These are phyloP conservation scores for Aspergillus sparsus DNA, from an alignment of 495 filamentous ascomycete species.

Conservation along the genomic window DNA sequence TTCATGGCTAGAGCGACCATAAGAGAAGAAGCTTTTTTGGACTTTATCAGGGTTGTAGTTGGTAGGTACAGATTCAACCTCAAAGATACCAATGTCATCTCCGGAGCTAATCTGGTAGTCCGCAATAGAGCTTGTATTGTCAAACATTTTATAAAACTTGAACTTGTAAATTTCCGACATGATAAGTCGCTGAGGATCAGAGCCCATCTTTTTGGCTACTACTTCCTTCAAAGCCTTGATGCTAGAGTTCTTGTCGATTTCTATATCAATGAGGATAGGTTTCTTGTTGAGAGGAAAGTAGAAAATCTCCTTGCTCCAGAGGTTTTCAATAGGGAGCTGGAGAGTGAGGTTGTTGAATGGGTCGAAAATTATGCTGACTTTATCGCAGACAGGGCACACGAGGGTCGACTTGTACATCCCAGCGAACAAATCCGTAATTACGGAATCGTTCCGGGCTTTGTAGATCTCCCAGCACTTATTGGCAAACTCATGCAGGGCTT, in stretches of 20 bases:
- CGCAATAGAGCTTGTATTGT: conserved; percentile 62
- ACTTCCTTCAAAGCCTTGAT: conserved; percentile 75
- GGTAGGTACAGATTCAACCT: conserved; percentile 76
- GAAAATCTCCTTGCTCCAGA: conserved; percentile 70
- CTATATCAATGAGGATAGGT: conserved; percentile 75
- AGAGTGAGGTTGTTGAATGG: conserved; percentile 94
- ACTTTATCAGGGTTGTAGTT: conserved; percentile 61
- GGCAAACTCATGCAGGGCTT: conserved; percentile 77
- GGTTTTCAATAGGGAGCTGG: conserved; percentile 80
- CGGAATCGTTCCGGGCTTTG: conserved; percentile 88
- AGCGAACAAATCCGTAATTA: conserved; percentile 91
- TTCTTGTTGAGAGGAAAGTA: conserved; percentile 68
- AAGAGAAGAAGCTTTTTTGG: conserved; percentile 50
- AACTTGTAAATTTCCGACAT: conserved; percentile 75
- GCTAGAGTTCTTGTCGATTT: conserved; percentile 79
- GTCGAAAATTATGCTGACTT: conserved; percentile 98
- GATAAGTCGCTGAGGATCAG: conserved; percentile 59
- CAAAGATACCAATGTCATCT: conserved; percentile 74
- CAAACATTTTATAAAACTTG: conserved; percentile 82
- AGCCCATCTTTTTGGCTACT: conserved; percentile 65
- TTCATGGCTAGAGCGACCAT: conserved; percentile 56
- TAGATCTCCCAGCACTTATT: conserved; percentile 88
- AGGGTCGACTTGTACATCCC: conserved; percentile 98
- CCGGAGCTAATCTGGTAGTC: conserved; percentile 62
- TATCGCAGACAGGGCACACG: conserved; percentile 84